A percentile compares a stretch with the other conserved stretches of the same genome.
These are phyloP conservation scores for Xylaria hypoxylon DNA, from an alignment of 2,329 filamentous ascomycete genomes.

Conservation along the genomic window DNA sequence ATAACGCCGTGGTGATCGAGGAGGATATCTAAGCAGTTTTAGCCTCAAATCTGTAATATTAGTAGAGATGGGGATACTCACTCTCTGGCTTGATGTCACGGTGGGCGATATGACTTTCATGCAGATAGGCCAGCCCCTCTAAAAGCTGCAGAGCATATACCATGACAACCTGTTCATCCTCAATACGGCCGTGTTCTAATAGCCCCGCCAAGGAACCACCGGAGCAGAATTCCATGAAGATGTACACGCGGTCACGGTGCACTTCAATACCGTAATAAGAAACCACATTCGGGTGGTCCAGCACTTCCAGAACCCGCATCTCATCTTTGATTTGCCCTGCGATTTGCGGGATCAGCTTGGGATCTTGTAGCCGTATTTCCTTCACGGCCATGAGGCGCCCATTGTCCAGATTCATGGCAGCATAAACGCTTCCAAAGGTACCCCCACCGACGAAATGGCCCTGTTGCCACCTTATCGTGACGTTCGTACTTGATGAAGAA, in stretches of 20 bases:
- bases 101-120: conserved; percentile 91
- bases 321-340: conserved; percentile 95
- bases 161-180: conserved; percentile 97
- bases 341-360: conserved; percentile 93
- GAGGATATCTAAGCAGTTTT: conserved; percentile 76
- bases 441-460: conserved; percentile 98
- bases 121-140: conserved; percentile 92
- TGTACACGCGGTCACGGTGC: conserved; percentile 98
- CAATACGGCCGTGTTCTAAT: conserved; percentile 94
- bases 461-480: conserved; percentile 97
- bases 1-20: conserved; percentile 98
- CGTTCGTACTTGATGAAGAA: conserved; percentile 92
- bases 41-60: conserved; percentile 42
- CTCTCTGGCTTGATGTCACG: conserved; percentile 98
- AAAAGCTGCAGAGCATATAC: conserved; percentile 95
- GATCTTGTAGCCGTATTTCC: conserved; percentile 96
- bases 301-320: conserved; percentile 93
- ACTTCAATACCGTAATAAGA: conserved; percentile 98
- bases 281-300: conserved; percentile 97
- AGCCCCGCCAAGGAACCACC: conserved; percentile 91
- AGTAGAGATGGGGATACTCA: conserved; percentile 59
- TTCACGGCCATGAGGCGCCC: conserved; percentile 98
- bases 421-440: conserved; percentile 97
- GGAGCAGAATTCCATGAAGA: conserved; percentile 99
- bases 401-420: conserved; percentile 95